Percentiles rank a stretch among this genome's conserved stretches.
Evolutionary conservation across 106 monocot species (phyloP).

Genomic region (Agapanthus africanus): DNA sequence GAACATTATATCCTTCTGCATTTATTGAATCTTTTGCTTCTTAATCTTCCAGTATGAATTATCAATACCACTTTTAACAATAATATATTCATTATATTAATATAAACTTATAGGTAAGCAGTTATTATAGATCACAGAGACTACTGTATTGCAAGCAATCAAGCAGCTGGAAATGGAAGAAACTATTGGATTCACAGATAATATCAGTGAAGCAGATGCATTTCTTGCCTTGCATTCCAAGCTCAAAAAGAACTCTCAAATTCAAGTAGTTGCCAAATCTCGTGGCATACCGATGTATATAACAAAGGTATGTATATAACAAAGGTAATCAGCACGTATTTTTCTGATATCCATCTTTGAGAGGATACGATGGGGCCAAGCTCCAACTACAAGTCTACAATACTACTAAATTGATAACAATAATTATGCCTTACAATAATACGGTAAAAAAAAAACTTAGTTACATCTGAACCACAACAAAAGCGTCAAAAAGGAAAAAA

Average conservation of each 20-base stretch:
- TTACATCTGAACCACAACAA: neutral
- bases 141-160: conserved; percentile 63
- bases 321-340: neutral
- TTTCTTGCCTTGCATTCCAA: conserved; percentile 72
- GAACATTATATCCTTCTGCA: neutral
- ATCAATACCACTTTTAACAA: no score
- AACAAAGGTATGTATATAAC: conserved; percentile 72
- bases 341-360: no score
- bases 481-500: neutral
- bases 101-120: conserved; percentile 44
- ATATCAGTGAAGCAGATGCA: conserved; percentile 78
- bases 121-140: conserved; percentile 70
- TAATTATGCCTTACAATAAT: neutral
- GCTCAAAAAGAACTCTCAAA: conserved; percentile 77
- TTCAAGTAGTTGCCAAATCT: conserved; percentile 63
- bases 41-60: no score
- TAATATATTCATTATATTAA: conserved; percentile 11
- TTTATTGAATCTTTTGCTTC: no score
- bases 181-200: conserved; percentile 48
- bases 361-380: no score
- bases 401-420: no score
- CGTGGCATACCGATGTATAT: conserved; percentile 59
- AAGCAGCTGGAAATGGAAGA: conserved; percentile 59
- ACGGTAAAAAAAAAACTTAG: neutral
- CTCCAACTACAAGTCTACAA: no score